Evolutionary conservation across 202 grass and related monocot genomes (phyloP), one percentile per base, ranked within the genome.

Genomic region (Bolboschoenoplectus hybrid): DNA sequence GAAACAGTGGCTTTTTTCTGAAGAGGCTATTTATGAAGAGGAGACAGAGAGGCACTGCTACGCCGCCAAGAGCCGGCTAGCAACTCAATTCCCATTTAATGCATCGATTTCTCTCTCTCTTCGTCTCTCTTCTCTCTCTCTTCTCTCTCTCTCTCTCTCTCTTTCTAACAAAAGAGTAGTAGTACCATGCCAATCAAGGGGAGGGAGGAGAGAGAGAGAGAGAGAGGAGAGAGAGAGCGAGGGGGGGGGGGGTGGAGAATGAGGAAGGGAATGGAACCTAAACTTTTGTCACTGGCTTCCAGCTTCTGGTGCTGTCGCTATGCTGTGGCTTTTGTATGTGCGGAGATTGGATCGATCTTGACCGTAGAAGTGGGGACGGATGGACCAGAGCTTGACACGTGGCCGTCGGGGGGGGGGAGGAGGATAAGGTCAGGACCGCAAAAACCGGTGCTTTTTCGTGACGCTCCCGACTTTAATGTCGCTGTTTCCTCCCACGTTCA

Each of bases 11-110:
- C 61, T 83, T 67, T 72, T 72, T 83, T 68, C 51, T 57, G 75
- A 46, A 84, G 81, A 74, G 80, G 85, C 89, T 90, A 91, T 91
- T 91, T 89, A 90, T 70, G 91, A 68, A 67, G 94, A 90, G 91
- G 79, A 86, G 93, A 91, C 87, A 95, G 83, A 90, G 94, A 93
- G 85, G 91, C 69, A 82, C 90, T 97, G 92, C 90, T 81, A 85
- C 92, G 90, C 94, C 87, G 94, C 94, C 94, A 94, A 93, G 82
- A 89, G 81, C 85, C 86, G 89, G 88, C 89, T 88, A 60, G 82
- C 73, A 90, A 83, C 94, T 10, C 88, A 89, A 89, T 89, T 89
- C 41, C 85, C 91, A 92, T 97, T 96, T 97, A 97, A 92, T 97
- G 83, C 92, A 71, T 46, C 51, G 38, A 50, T 49, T 16, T 70